These are phyloP conservation scores for Penicillium chermesinum DNA, from an alignment of 495 filamentous ascomycete species.

Conservation along the genomic window DNA sequence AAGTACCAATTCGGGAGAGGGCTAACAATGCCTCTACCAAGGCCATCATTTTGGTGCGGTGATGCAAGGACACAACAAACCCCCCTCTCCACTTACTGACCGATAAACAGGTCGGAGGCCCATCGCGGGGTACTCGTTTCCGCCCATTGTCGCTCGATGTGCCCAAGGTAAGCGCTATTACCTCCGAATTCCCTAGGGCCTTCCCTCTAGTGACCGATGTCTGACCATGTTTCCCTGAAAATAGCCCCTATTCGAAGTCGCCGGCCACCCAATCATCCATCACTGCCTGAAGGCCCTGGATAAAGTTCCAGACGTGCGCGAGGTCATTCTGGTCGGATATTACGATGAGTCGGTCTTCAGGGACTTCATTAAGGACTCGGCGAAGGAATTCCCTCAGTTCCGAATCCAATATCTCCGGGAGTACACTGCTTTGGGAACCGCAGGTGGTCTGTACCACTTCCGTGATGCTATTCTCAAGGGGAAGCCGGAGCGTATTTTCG, in stretches of 20 bases:
- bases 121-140: constrained; percentile 93
- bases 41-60: constrained; percentile 62
- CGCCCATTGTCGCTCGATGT: constrained; percentile 93
- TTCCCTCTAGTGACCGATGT: neutral
- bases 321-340: constrained; percentile 97
- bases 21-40: constrained; percentile 55
- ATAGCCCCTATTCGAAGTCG: constrained; percentile 97
- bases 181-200: constrained; percentile 3
- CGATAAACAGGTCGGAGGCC: constrained; percentile 73
- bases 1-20: constrained; percentile 44
- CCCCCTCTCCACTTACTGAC: constrained; percentile 8
- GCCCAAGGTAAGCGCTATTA: constrained; percentile 66
- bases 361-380: constrained; percentile 91
- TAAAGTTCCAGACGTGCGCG: constrained; percentile 87
- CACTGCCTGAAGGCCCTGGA: constrained; percentile 91
- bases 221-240: constrained; percentile 17
- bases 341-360: constrained; percentile 97
- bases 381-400: constrained; percentile 80
- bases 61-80: constrained; percentile 3
- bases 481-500: constrained; percentile 88
- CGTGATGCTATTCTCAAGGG: constrained; percentile 98
- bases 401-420: constrained; percentile 94
- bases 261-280: constrained; percentile 96
- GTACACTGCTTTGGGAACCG: constrained; percentile 94
- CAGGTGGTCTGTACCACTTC: constrained; percentile 98